Evolutionary conservation across 495 filamentous ascomycete genomes (phyloP).

Genomic region (Geopyxis carbonaria): DNA sequence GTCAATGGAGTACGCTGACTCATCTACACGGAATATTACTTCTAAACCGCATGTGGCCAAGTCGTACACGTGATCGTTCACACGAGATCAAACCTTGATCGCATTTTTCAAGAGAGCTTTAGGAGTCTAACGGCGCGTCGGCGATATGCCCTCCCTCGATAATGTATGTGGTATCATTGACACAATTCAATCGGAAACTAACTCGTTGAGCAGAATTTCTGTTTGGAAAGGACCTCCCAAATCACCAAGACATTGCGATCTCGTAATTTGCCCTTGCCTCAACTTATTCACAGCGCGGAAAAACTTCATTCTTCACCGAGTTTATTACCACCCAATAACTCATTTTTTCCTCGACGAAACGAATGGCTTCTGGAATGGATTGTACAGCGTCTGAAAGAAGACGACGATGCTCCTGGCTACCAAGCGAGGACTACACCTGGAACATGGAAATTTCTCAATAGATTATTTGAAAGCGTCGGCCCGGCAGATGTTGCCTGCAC

Average conservation of each 20-base stretch:
- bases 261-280: slow-evolving; percentile 12
- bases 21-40: no score
- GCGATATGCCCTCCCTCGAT: no score
- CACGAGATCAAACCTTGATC: no score
- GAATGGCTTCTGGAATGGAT: slow-evolving; percentile 23
- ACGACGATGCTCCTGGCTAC: slow-evolving; percentile 6
- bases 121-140: no score
- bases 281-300: slow-evolving; percentile 14
- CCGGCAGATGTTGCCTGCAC: slow-evolving; percentile 2
- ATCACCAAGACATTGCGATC: slow-evolving; percentile 18
- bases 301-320: slow-evolving; percentile 4
- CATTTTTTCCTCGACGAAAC: slow-evolving; percentile 18
- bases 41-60: no score
- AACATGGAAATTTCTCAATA: slow-evolving; percentile 17
- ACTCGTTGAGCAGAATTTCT: no score
- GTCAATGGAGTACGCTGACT: no score
- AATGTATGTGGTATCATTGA: no score
- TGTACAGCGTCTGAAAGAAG: slow-evolving; percentile 19
- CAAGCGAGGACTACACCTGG: slow-evolving; percentile 8
- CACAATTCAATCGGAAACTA: no score
- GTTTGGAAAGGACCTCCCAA: background rate
- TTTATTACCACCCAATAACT: background rate
- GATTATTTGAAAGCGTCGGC: slow-evolving; percentile 8
- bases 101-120: no score
- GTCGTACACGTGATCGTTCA: no score